phyloP scores from a whole-genome alignment of 2,329 filamentous ascomycete genomes.

The Hortaea werneckii region DNA sequence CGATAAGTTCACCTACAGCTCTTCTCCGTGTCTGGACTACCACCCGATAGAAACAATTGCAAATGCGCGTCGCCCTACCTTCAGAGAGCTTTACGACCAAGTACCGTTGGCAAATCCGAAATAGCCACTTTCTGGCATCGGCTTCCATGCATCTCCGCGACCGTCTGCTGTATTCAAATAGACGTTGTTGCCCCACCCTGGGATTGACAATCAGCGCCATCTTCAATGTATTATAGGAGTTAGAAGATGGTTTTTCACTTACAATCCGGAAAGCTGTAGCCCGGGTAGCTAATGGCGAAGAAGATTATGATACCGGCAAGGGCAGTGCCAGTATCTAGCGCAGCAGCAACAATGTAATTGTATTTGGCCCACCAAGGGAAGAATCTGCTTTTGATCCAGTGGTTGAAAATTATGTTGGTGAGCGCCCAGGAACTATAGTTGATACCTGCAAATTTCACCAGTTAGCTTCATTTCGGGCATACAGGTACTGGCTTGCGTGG shows the following conservation, averaged over 20 bases:
- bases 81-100: not conserved
- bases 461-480: too few species aligned
- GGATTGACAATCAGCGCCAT: not conserved
- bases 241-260: not conserved
- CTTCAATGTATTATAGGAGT: not conserved
- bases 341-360: conserved; percentile 28
- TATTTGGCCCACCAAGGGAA: conserved; percentile 41
- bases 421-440: conserved; percentile 79
- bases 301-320: conserved; percentile 29
- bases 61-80: too few species aligned
- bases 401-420: conserved; percentile 18
- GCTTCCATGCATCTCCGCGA: not conserved
- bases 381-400: conserved; percentile 38
- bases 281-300: conserved; percentile 32
- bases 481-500: too few species aligned
- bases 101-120: conserved; percentile 4
- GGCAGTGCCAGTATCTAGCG: conserved; percentile 27
- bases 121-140: conserved; percentile 1
- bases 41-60: too few species aligned
- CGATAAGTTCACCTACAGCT: too few species aligned
- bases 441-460: conserved; percentile 42
- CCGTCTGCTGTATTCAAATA: conserved; percentile 2
- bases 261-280: conserved; percentile 21
- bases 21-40: too few species aligned
- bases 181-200: conserved; percentile 5